Evolutionary conservation across 2,329 filamentous ascomycete species (phyloP), one percentile per base, ranked within the genome.

Genomic region (Aureobasidium namibiae): DNA sequence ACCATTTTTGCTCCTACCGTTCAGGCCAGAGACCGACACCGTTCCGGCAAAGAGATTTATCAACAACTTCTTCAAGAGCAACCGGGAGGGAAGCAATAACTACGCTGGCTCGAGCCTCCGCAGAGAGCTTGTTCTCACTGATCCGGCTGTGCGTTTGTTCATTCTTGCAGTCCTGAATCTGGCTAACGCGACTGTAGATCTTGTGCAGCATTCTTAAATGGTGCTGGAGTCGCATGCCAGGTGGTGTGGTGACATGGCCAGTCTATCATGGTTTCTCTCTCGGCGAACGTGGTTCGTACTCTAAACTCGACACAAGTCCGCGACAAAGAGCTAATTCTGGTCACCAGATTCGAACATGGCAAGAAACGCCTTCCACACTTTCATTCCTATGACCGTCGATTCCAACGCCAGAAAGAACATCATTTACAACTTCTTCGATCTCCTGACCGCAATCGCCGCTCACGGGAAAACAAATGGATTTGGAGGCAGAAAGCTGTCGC

Each of bases 261-360:
- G 90, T 90, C 42, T 99, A 99, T 70, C 92, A 97, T 71, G 82
- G 95, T 23, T 99, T 99, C 80, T 91, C 89, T 68, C 87, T 95
- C 65, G 94, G 94, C 70, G 94, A 99, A 76, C 84, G 88, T 78
- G 91, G 91, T 95, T 82, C 65, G 74, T 44, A 29, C 42, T 45
- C n/a, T 45, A 4, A 3, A 11, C 8, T 26, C 23, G 7, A 16
- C 24, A 9, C 9, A 21, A 16, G 4, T 6, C 23, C n/a, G 23
- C 2, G 9, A 45, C 42, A 45, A 26, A 4, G 21, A 10, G 42
- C 42, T 45, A 16, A 45, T n/a, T 10, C 2, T 8, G n/a, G 23
- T 26, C 42, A 95, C 9, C 70, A 95, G 94, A 97, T 75, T 96
- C 94, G 5, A 87, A 89, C 68, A 84, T 95, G 79, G 92, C 92